Evolutionary conservation across 495 filamentous ascomycete genomes (phyloP).

Genomic region (Xylaria intraflava): DNA sequence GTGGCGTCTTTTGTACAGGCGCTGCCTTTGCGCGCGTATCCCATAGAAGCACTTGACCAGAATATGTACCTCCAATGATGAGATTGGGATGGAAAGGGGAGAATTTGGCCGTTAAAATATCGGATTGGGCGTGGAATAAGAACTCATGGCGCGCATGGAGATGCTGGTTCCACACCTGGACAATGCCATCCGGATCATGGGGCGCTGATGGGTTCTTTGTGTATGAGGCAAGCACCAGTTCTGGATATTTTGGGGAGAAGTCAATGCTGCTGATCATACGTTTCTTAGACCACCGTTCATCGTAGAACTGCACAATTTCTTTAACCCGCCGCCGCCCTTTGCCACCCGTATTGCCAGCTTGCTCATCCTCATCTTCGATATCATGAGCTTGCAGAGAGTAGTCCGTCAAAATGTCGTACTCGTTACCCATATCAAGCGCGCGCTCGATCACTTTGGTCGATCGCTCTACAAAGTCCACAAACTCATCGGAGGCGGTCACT

Average conservation of each 20-base stretch:
- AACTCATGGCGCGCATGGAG: slow-evolving; percentile 91
- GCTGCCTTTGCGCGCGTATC: slow-evolving; percentile 83
- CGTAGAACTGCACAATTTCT: slow-evolving; percentile 87
- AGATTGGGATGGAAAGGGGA: slow-evolving; percentile 95
- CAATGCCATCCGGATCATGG: slow-evolving; percentile 87
- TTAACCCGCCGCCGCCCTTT: slow-evolving; percentile 74
- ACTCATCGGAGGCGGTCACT: slow-evolving; percentile 86
- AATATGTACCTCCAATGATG: slow-evolving; percentile 91
- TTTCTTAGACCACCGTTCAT: slow-evolving; percentile 94
- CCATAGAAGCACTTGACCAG: slow-evolving; percentile 96
- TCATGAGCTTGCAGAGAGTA: slow-evolving; percentile 74
- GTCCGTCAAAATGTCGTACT: slow-evolving; percentile 89
- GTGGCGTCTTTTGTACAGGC: slow-evolving; percentile 90
- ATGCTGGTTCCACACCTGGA: slow-evolving; percentile 96
- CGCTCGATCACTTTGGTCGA: slow-evolving; percentile 97
- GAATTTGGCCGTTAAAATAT: slow-evolving; percentile 92
- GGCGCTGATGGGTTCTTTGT: slow-evolving; percentile 94
- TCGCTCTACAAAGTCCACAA: slow-evolving; percentile 88
- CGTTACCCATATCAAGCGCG: slow-evolving; percentile 69
- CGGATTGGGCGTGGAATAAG: slow-evolving; percentile 91
- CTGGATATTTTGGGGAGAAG: slow-evolving; percentile 92
- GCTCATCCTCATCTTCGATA: slow-evolving; percentile 78
- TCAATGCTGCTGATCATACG: slow-evolving; percentile 89
- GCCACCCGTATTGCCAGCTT: slow-evolving; percentile 58
- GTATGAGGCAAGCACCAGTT: slow-evolving; percentile 87